Evolutionary conservation across 1,284 basidiomycete species (phyloP).

Genomic region (Ceratobasidium sp.): DNA sequence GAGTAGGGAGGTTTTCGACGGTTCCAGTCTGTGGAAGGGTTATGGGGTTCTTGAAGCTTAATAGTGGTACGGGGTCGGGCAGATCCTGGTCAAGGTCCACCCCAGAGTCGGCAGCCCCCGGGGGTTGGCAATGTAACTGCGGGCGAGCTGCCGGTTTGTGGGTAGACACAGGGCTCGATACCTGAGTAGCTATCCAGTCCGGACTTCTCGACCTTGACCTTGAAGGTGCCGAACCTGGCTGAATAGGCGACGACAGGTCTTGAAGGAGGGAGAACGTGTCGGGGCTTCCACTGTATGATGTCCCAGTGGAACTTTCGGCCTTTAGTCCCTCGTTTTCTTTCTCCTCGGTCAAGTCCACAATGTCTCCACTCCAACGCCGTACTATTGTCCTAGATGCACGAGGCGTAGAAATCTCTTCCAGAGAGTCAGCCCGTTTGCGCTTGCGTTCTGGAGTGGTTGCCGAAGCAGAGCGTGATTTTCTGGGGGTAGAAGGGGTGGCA

Average conservation of each 20-base stretch:
- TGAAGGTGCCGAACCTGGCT: constrained; percentile 19
- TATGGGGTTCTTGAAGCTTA: constrained; percentile 26
- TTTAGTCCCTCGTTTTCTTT: constrained; percentile 3
- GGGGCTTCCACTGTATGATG: constrained; percentile 39
- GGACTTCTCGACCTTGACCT: constrained; percentile 41
- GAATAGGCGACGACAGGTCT: constrained; percentile 40
- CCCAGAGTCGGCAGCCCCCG: constrained; percentile 9
- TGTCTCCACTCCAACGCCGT: constrained; percentile 46
- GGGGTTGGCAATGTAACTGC: neutral
- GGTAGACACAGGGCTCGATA: constrained; percentile 39
- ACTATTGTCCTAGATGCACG: constrained; percentile 50
- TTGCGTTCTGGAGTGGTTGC: constrained; percentile 61
- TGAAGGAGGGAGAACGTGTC: constrained; percentile 45
- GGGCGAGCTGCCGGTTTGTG: constrained; percentile 23
- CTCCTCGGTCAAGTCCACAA: constrained; percentile 40
- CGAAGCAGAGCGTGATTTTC: constrained; percentile 50
- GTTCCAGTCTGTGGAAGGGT: neutral
- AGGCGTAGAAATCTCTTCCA: constrained; percentile 54
- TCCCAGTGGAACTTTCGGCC: constrained; percentile 9
- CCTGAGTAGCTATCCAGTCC: constrained; percentile 11
- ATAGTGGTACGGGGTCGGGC: constrained; percentile 15
- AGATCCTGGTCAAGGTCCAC: constrained; percentile 17
- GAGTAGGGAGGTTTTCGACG: neutral
- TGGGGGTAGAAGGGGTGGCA: constrained; percentile 35
- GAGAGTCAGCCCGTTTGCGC: constrained; percentile 57